Evolutionary conservation across 2,329 filamentous ascomycete species (phyloP).

Genomic region (Fusarium bactridioides): DNA sequence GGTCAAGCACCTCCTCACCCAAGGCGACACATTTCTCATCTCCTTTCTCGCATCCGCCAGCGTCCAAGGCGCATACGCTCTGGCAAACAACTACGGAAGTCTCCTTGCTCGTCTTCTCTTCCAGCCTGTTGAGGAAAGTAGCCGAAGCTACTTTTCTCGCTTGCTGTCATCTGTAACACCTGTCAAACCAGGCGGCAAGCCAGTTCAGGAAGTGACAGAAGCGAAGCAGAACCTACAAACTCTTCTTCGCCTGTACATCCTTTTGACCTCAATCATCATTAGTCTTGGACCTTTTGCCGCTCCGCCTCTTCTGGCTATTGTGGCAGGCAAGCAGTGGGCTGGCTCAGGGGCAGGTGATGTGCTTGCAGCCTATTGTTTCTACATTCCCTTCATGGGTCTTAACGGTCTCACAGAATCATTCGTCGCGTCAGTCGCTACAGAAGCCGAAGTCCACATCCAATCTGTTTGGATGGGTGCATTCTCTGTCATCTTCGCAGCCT

Average conservation of each 20-base stretch:
- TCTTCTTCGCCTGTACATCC: constrained; percentile 75
- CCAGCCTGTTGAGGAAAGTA: constrained; percentile 94
- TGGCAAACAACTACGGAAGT: constrained; percentile 94
- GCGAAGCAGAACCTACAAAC: constrained; percentile 63
- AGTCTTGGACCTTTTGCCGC: constrained; percentile 79
- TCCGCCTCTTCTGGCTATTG: constrained; percentile 73
- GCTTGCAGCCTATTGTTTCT: constrained; percentile 85
- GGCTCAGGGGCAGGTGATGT: constrained; percentile 75
- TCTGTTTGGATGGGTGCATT: constrained; percentile 86
- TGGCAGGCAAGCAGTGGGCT: constrained; percentile 82
- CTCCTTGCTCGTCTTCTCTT: constrained; percentile 88
- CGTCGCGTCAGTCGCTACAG: constrained; percentile 83
- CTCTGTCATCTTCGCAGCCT: constrained; percentile 76
- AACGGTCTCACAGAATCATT: constrained; percentile 95
- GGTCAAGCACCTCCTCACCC: constrained; percentile 92
- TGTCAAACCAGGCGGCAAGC: constrained; percentile 22
- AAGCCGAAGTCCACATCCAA: constrained; percentile 77
- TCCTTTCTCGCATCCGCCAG: constrained; percentile 77
- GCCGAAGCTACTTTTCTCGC: constrained; percentile 86
- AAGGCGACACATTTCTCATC: constrained; percentile 92
- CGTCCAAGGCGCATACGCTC: constrained; percentile 89
- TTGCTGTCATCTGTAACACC: constrained; percentile 62
- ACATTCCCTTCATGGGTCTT: constrained; percentile 88
- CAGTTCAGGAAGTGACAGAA: constrained; percentile 47
- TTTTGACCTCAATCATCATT: constrained; percentile 74